These are phyloP conservation scores for Umbelopsis vinacea DNA, from an alignment of 192 early-diverging fungal species.

Conservation along the genomic window DNA sequence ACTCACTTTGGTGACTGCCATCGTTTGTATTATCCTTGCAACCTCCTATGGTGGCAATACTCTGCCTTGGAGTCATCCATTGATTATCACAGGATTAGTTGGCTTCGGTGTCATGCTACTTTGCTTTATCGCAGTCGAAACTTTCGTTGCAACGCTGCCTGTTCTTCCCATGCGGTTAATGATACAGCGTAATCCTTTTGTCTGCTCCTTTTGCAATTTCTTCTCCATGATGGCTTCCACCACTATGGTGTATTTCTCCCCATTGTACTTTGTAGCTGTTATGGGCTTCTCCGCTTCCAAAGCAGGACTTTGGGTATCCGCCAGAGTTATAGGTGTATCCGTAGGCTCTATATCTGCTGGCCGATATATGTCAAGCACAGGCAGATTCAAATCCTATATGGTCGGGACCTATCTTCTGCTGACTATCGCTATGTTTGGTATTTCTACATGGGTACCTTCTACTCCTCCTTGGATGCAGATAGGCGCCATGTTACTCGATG, in stretches of 20 bases:
- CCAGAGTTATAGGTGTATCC: constrained; percentile 31
- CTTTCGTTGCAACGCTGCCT: constrained; percentile 58
- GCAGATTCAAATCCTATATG: constrained; percentile 35
- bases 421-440: constrained; percentile 55
- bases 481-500: constrained; percentile 47
- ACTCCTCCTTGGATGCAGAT: constrained; percentile 29
- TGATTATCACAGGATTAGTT: constrained; percentile 55
- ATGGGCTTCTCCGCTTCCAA: constrained; percentile 30
- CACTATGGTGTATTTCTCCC: constrained; percentile 35
- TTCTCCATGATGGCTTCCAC: constrained; percentile 41
- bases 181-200: constrained; percentile 44
- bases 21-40: constrained; percentile 70
- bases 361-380: constrained; percentile 33
- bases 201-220: constrained; percentile 48
- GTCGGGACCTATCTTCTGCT: constrained; percentile 51
- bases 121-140: constrained; percentile 50
- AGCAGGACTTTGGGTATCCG: constrained; percentile 36
- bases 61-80: constrained; percentile 69
- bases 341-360: constrained; percentile 31
- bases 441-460: constrained; percentile 57
- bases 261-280: constrained; percentile 41
- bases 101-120: constrained; percentile 35
- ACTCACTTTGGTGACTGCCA: constrained; percentile 47
- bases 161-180: constrained; percentile 61
- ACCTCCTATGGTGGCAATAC: constrained; percentile 74